Evolutionary conservation across 176 grass and related monocot species (phyloP).

Genomic region (Olyra latifolia): DNA sequence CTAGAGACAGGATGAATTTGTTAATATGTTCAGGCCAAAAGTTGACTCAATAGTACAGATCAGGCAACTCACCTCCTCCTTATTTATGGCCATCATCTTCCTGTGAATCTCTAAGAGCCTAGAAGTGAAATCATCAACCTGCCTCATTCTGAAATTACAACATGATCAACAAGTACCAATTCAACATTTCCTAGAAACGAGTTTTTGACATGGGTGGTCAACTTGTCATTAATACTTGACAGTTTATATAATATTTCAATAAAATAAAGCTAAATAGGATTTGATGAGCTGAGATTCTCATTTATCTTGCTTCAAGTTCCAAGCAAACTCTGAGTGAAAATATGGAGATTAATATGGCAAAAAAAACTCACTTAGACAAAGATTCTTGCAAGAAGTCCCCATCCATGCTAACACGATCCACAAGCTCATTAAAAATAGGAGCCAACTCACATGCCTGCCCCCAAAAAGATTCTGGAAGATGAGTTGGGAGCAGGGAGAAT

Average conservation of each 20-base stretch:
- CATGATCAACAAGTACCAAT: not conserved
- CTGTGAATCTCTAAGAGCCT: conserved; percentile 90
- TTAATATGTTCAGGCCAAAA: conserved; percentile 10
- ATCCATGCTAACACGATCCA: conserved; percentile 86
- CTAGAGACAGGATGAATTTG: not conserved
- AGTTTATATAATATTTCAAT: not conserved
- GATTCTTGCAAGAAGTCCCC: conserved; percentile 79
- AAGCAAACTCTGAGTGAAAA: not conserved
- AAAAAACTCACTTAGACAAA: conserved; percentile 64
- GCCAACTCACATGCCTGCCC: conserved; percentile 79
- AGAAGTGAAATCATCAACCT: conserved; percentile 81
- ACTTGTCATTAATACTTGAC: not conserved
- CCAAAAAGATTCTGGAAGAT: conserved; percentile 57
- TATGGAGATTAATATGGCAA: not conserved
- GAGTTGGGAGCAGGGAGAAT: conserved; percentile 56
- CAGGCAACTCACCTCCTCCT: conserved; percentile 59
- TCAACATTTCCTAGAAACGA: not conserved
- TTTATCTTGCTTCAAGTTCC: not conserved
- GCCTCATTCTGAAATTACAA: conserved; percentile 71
- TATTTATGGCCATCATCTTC: conserved; percentile 81
- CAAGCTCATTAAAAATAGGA: conserved; percentile 83
- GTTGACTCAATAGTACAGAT: not conserved
- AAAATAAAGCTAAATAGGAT: not conserved
- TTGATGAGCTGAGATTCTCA: not conserved
- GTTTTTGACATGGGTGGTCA: not conserved